A percentile compares a stretch with the other conserved stretches of the same genome.
Conservation (phyloP, 345 rosid genomes). For the Eucalyptus urophylla region DNA sequence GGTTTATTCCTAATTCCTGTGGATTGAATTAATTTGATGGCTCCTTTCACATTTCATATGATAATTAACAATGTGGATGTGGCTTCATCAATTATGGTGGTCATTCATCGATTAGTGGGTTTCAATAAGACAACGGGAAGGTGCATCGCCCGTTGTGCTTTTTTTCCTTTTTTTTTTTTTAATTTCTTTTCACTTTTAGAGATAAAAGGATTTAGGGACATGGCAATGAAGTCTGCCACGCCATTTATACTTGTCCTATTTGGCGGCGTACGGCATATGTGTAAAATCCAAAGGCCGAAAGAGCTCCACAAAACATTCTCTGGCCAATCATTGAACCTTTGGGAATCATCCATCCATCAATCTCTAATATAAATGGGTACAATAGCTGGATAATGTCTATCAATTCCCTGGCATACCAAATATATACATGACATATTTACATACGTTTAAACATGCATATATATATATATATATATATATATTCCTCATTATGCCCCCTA, state of each 20-base stretch:
- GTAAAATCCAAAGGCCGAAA: not conserved
- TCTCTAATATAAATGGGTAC: not conserved
- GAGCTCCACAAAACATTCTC: not conserved
- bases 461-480: no score
- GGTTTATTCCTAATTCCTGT: accelerated
- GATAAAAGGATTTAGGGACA: not conserved
- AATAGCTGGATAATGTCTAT: not conserved
- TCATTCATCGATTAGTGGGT: not conserved
- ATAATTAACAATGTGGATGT: not conserved
- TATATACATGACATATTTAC: not conserved
- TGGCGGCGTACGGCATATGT: not conserved
- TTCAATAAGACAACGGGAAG: not conserved
- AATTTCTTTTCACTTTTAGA: not conserved
- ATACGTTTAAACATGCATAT: not conserved
- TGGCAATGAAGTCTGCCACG: not conserved
- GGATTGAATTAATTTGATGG: not conserved
- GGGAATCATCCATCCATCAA: not conserved
- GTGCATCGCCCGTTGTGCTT: not conserved
- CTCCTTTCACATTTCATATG: not conserved
- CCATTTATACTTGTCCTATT: not conserved
- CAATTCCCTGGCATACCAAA: not conserved
- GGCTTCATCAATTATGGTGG: not conserved
- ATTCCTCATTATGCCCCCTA: not conserved
- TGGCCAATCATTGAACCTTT: not conserved
- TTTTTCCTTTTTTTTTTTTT: not conserved